phyloP scores from a whole-genome alignment of 805 yeast genomes.

The Saccharomycopsis guyanensis region DNA sequence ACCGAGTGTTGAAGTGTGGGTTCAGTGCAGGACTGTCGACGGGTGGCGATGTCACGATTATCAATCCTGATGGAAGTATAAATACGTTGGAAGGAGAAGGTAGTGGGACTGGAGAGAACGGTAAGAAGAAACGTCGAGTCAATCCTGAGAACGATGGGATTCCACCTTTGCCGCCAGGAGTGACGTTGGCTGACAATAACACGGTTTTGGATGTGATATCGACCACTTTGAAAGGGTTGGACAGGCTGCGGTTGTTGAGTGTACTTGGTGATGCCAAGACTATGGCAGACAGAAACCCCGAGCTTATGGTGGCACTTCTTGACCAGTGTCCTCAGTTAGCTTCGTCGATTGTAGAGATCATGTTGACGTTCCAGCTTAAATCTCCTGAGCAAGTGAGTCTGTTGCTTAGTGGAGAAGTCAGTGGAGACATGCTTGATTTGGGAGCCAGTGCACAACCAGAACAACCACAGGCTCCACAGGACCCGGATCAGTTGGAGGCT shows the following conservation, averaged over 20 bases:
- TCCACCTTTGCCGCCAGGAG: conserved; percentile 51
- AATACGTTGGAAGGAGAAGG: conserved; percentile 21
- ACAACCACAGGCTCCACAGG: conserved; percentile 22
- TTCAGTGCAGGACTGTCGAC: conserved; percentile 27
- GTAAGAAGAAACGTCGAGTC: neutral
- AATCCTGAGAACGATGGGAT: conserved; percentile 23
- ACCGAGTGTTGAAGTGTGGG: conserved; percentile 65
- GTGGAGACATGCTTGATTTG: too few relatives aligned
- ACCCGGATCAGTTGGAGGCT: conserved; percentile 36
- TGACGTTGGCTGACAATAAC: conserved; percentile 30
- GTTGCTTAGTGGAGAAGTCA: conserved; percentile 2
- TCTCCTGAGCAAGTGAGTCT: conserved; percentile 24
- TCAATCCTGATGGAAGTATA: conserved; percentile 35
- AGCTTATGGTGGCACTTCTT: conserved; percentile 50
- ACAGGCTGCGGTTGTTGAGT: conserved; percentile 38
- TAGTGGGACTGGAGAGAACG: conserved; percentile 12
- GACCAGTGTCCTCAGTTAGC: conserved; percentile 72
- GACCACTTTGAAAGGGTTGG: conserved; percentile 38
- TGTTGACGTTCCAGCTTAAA: conserved; percentile 36
- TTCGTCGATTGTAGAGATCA: conserved; percentile 72
- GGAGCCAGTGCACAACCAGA: conserved; percentile 14
- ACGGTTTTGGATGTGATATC: conserved; percentile 38
- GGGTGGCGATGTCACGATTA: conserved; percentile 9
- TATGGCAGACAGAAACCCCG: conserved; percentile 51
- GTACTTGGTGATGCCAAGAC: conserved; percentile 50